Conservation (phyloP, 2,329 filamentous ascomycete species). For the Calonectria hawksworthii region DNA sequence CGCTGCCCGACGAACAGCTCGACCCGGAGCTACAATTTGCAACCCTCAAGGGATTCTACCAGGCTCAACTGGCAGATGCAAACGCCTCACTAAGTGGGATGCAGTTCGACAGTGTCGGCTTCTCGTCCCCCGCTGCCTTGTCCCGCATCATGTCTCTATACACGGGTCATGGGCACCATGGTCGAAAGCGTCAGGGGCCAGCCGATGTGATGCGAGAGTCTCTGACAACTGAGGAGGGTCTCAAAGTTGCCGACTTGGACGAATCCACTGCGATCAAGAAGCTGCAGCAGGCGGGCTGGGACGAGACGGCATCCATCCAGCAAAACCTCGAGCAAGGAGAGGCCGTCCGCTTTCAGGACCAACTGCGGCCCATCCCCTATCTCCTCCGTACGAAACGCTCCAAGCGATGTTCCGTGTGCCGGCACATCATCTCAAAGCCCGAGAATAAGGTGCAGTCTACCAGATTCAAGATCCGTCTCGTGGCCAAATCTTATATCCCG, state of each 20-base stretch:
- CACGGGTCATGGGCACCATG: slow-evolving; percentile 73
- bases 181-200: slow-evolving; percentile 77
- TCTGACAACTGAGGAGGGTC: slow-evolving; percentile 76
- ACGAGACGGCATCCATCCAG: slow-evolving; percentile 67
- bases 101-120: slow-evolving; percentile 61
- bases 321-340: slow-evolving; percentile 65
- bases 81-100: slow-evolving; percentile 65
- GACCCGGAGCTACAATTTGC: slow-evolving; percentile 80
- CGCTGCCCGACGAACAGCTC: slow-evolving; percentile 60
- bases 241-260: slow-evolving; percentile 73
- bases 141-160: slow-evolving; percentile 94
- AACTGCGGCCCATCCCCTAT: slow-evolving; percentile 85
- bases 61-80: slow-evolving; percentile 78
- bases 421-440: slow-evolving; percentile 95
- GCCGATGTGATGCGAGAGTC: slow-evolving; percentile 86
- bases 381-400: slow-evolving; percentile 92
- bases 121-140: slow-evolving; percentile 83
- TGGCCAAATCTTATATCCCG: slow-evolving; percentile 91
- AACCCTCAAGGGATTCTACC: slow-evolving; percentile 85
- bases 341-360: slow-evolving; percentile 75
- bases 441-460: slow-evolving; percentile 91
- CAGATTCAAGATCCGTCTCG: slow-evolving; percentile 91
- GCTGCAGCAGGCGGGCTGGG: slow-evolving; percentile 73
- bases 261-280: slow-evolving; percentile 73
- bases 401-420: slow-evolving; percentile 92